A percentile compares a stretch with the other conserved stretches of the same genome.
These are phyloP conservation scores for Amanita pallidorosea DNA, from an alignment of 768 basidiomycete species.

Conservation along the genomic window DNA sequence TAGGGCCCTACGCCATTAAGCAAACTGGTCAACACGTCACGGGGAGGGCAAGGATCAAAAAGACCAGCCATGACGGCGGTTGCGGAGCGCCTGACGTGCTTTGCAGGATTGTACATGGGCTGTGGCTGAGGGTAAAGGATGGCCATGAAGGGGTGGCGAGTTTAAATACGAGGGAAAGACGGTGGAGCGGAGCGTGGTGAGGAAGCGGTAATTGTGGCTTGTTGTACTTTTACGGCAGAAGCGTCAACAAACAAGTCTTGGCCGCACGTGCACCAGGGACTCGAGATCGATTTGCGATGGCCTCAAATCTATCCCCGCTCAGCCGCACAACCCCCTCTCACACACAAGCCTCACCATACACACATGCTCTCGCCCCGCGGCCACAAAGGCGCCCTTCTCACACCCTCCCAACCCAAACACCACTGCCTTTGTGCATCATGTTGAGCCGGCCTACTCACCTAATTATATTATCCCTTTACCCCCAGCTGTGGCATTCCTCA, in stretches of 20 bases:
- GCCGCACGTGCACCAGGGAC: constrained; percentile 29
- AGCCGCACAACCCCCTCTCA: constrained; percentile 5
- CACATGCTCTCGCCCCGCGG: constrained; percentile 4
- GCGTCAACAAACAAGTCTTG: constrained; percentile 40
- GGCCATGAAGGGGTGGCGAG: constrained; percentile 20
- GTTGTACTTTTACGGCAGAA: constrained; percentile 40
- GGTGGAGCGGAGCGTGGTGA: constrained; percentile 43
- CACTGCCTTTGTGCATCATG: no score
- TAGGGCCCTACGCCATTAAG: constrained; percentile 68
- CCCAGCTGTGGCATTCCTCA: no score
- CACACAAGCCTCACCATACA: constrained; percentile 2
- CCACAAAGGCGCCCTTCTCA: not conserved
- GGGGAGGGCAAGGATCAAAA: constrained; percentile 55
- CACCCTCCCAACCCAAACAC: constrained; percentile 2
- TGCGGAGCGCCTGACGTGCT: constrained; percentile 49
- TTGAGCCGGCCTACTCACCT: no score
- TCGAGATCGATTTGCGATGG: constrained; percentile 21
- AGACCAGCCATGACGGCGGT: constrained; percentile 67
- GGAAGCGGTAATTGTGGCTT: constrained; percentile 33
- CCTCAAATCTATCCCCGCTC: constrained; percentile 29
- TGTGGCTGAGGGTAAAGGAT: constrained; percentile 15
- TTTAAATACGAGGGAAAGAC: constrained; percentile 25
- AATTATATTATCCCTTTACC: no score
- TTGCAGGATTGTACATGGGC: constrained; percentile 22
- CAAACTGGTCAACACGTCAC: constrained; percentile 73